Conservation (phyloP, 768 basidiomycete species). For the Hericium alpestre region DNA sequence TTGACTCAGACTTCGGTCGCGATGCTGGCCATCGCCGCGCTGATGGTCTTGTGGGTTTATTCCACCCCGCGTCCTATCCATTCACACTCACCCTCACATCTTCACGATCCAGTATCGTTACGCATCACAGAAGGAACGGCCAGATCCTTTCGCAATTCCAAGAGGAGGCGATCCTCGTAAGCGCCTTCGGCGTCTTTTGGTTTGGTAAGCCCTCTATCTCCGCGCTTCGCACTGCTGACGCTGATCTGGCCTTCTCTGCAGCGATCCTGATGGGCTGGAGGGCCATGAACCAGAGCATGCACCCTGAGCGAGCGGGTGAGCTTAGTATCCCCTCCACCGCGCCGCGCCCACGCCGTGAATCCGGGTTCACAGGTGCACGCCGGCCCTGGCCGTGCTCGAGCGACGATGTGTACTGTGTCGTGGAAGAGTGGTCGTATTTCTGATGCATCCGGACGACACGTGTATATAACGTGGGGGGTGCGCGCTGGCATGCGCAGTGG, state of each 20-base stretch:
- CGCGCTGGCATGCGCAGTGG: too few species aligned
- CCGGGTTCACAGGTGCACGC: slow-evolving; percentile 10
- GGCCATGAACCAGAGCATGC: slow-evolving; percentile 18
- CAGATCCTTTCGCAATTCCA: slow-evolving; percentile 57
- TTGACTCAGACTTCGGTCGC: slow-evolving; percentile 61
- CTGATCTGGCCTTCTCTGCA: slow-evolving; percentile 22
- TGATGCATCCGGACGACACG: slow-evolving; percentile 8
- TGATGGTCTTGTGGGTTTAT: slow-evolving; percentile 53
- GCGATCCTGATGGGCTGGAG: slow-evolving; percentile 34
- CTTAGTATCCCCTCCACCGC: neutral
- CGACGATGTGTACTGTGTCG: slow-evolving; percentile 56
- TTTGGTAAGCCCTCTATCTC: slow-evolving; percentile 40
- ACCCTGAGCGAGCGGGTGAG: slow-evolving; percentile 1
- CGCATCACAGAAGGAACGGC: slow-evolving; percentile 56
- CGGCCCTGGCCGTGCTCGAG: slow-evolving; percentile 35
- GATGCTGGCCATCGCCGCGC: slow-evolving; percentile 49
- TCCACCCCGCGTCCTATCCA: slow-evolving; percentile 3
- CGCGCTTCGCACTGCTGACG: neutral
- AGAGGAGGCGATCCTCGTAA: slow-evolving; percentile 65
- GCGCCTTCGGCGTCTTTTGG: slow-evolving; percentile 65
- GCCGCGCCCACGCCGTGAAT: slow-evolving; percentile 5
- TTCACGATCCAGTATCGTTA: slow-evolving; percentile 38
- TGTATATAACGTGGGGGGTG: too few species aligned
- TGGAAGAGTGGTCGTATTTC: slow-evolving; percentile 58
- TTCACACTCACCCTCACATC: neutral